A percentile compares a stretch with the other conserved stretches of the same genome.
phyloP scores from a whole-genome alignment of 495 filamentous ascomycete species.

The Massariosphaeria phaeospora region DNA sequence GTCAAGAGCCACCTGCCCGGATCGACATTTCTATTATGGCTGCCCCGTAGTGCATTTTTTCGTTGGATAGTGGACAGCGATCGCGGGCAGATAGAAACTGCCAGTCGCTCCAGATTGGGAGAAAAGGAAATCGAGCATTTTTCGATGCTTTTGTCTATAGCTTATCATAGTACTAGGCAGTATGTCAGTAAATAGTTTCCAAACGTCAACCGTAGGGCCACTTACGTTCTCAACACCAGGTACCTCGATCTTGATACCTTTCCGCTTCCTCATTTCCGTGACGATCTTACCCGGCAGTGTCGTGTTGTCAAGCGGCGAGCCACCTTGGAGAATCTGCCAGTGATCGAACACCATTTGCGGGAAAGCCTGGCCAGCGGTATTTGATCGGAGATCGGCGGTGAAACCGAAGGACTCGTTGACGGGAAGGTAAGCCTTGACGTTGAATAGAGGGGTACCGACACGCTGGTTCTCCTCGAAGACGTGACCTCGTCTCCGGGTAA shows the following conservation, averaged over 20 bases:
- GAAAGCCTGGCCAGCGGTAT: slow-evolving; percentile 97
- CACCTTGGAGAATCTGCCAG: slow-evolving; percentile 92
- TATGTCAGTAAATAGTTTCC: slow-evolving; percentile 48
- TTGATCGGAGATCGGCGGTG: slow-evolving; percentile 89
- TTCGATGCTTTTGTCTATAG: slow-evolving; percentile 56
- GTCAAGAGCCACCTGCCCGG: slow-evolving; percentile 15
- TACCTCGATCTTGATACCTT: slow-evolving; percentile 95
- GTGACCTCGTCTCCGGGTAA: slow-evolving; percentile 96
- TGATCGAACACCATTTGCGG: slow-evolving; percentile 98
- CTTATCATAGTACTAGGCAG: slow-evolving; percentile 92
- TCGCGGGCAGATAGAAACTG: slow-evolving; percentile 22
- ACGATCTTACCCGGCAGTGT: slow-evolving; percentile 84
- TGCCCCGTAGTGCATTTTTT: slow-evolving; percentile 16
- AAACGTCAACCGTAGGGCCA: slow-evolving; percentile 30
- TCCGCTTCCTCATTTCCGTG: slow-evolving; percentile 89
- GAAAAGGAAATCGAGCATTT: slow-evolving; percentile 35
- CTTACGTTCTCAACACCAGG: slow-evolving; percentile 91
- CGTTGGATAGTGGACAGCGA: slow-evolving; percentile 13
- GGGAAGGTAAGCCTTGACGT: slow-evolving; percentile 97
- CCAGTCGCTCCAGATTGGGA: slow-evolving; percentile 17
- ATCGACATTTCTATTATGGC: slow-evolving; percentile 23
- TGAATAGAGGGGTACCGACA: slow-evolving; percentile 97
- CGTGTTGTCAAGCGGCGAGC: slow-evolving; percentile 79
- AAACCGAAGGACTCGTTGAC: slow-evolving; percentile 99
- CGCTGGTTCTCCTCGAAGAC: slow-evolving; percentile 98